Evolutionary conservation across 768 basidiomycete species (phyloP), one percentile per base, ranked within the genome.

Genomic region (Naematelia encephala): DNA sequence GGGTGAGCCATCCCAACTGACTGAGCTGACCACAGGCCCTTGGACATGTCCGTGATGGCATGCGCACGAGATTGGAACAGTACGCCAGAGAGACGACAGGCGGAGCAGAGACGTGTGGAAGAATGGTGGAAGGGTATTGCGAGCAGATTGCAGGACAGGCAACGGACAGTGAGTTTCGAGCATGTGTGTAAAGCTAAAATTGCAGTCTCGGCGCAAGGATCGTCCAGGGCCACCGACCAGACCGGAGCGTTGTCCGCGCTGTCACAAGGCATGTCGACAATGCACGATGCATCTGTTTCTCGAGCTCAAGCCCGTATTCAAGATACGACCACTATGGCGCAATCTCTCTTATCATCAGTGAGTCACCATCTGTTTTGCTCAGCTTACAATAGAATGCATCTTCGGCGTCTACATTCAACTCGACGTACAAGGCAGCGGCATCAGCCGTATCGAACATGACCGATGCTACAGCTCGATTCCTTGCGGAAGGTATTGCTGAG

Each of bases 401-500:
- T 25, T 51, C 56, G 8, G 34, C 39, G 3, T 28, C 27, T 8
- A 60, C 61, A 16, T 60, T 59, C 27, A 26, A 49, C 34, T 23
- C 29, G 16, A 34, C 46, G 23, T 59, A 59, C 39, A 57, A 55
- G 4, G 53, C 72, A 2, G 59, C 65, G 3, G 47, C 66, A 11
- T 50, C 62, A 16, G 34, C 34, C 61, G 68, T 51, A 44, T 55
- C 19, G 30, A 66, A 42, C 34, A 39, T 39, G 34, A 39, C 34
- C 34, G 59, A 58, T 5, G 56, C 68, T 1, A 72, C 72, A 10
- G 56, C 51, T 11, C 46, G 21, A 3, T 77, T 77, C 68, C 56
- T 77, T 13, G 54, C 66, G 4, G 46, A 45, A 13, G 70, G 68
- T n/a, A 72, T 77, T 11, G 48, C 54, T n/a, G 73, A 77, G 23